Base-by-base conservation (phyloP, 306 rosid species). In the Fragaria iinumae region DNA sequence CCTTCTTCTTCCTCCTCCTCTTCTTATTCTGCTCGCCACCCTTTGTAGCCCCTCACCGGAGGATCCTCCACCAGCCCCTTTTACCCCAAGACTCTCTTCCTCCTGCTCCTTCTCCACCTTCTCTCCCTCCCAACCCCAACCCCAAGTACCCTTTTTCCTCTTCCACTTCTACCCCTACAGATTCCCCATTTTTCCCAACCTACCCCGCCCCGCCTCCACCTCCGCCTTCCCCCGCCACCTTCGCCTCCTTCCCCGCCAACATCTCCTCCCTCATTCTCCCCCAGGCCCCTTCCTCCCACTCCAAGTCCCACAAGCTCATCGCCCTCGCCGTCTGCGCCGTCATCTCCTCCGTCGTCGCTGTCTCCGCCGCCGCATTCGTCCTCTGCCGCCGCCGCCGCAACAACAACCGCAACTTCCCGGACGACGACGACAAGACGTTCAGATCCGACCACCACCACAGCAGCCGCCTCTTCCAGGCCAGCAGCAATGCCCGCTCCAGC, bases 201-300 rank as follows among this genome's bases (percentile, higher is more conserved):
- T 87, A 81, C 77, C 91, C 90, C 2, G 75, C 76, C 7, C 77
- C 96, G 14, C 90, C 98, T 0, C 91, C 96, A 14, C 90, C 98
- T 0, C 91, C 97, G 1, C 84, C 97, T 0, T 73, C 98, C 12
- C 89, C 97, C 6, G 83, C 91, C 1, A 62, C 85, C 38, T 88
- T 83, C 32, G 97, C 94, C 11, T 84, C 98, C 29, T 94, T 91
- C 83, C 98, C 98, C 3, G 97, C 97, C 2, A 95, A 95, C 68
- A 92, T 95, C 47, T 92, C 99, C 66, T 90, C 97, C 18, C 92
- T 95, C 27, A 90, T 87, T 25, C 70, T 92, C 56, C 99, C 99
- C 17, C 86, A 81, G 16, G 1, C 91, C 23, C 69, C 87, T 4
- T 65, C 80, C 1, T 5, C 85, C 62, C 77, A 76, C 32, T 77